Conservation (phyloP, 1,284 basidiomycete genomes). For the Ganoderma sp. region DNA sequence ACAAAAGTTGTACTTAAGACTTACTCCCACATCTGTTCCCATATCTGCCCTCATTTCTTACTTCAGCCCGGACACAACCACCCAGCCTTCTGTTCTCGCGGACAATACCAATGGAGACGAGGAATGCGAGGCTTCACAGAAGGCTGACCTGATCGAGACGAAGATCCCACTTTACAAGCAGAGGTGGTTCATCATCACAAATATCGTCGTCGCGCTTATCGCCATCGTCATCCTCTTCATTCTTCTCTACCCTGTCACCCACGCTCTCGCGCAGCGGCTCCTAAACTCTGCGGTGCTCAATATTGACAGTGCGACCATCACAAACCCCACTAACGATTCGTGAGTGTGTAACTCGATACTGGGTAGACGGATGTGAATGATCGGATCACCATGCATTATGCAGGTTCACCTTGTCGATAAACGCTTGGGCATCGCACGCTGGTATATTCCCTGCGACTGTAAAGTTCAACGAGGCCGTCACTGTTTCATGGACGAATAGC, state of each 20-base stretch:
- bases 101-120: not conserved
- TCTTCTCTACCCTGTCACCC: constrained; percentile 66
- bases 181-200: constrained; percentile 54
- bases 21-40: not conserved
- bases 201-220: constrained; percentile 47
- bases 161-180: constrained; percentile 45
- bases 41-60: not conserved
- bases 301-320: constrained; percentile 56
- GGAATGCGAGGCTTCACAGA: not conserved
- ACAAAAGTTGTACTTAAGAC: not conserved
- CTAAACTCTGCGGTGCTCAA: constrained; percentile 61
- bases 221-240: constrained; percentile 68
- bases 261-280: constrained; percentile 66
- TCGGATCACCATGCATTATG: not conserved
- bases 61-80: constrained; percentile 2
- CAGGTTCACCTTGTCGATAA: constrained; percentile 52
- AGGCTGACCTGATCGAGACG: not conserved
- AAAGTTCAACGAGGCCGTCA: constrained; percentile 57
- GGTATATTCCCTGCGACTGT: constrained; percentile 65
- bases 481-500: constrained; percentile 58
- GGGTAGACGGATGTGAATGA: too few relatives aligned
- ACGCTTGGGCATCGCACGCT: constrained; percentile 65
- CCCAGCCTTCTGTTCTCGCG: not conserved
- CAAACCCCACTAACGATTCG: constrained; percentile 57
- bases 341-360: constrained; percentile 40